Evolutionary conservation across 83 land plant species (phyloP).

Genomic region (Diphasiastrum complanatum): DNA sequence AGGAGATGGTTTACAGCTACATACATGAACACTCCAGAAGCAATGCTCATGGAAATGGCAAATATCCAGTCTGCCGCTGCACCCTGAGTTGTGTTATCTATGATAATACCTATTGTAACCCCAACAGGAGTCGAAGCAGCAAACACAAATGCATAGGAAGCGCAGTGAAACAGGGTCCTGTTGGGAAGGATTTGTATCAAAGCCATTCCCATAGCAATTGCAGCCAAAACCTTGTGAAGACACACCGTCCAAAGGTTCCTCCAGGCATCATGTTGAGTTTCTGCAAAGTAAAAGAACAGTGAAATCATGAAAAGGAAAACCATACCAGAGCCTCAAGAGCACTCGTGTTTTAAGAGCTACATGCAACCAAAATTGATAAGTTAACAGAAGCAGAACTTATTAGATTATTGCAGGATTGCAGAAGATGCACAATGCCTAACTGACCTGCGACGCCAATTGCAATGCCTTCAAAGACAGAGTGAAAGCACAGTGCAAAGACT

Average conservation of each 20-base stretch:
- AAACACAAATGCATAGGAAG: conserved; percentile 66
- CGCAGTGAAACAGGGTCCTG: conserved; percentile 50
- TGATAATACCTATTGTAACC: conserved; percentile 71
- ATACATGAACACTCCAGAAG: conserved; percentile 68
- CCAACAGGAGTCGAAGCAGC: conserved; percentile 74
- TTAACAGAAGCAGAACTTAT: too few species aligned
- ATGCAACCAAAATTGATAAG: too few species aligned
- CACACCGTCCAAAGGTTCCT: conserved; percentile 67
- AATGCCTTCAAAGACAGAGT: conserved; percentile 83
- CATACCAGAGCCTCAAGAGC: too few species aligned
- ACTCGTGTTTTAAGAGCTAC: too few species aligned
- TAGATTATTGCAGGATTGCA: too few species aligned
- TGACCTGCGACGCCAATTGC: conserved; percentile 84
- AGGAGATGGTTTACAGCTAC: conserved; percentile 74
- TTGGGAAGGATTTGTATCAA: conserved; percentile 63
- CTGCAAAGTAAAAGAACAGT: too few species aligned
- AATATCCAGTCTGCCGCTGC: conserved; percentile 70
- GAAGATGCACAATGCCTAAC: conserved; percentile 7
- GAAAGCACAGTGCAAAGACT: conserved; percentile 68
- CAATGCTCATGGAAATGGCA: conserved; percentile 77
- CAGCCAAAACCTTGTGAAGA: conserved; percentile 78
- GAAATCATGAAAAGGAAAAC: too few species aligned
- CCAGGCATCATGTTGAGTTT: conserved; percentile 62
- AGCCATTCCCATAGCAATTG: conserved; percentile 87
- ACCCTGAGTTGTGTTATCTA: conserved; percentile 69